A percentile compares a stretch with the other conserved stretches of the same genome.
These are phyloP conservation scores for Rhizopus arrhizus DNA, from an alignment of 371 early-diverging fungal genomes.

Conservation along the genomic window DNA sequence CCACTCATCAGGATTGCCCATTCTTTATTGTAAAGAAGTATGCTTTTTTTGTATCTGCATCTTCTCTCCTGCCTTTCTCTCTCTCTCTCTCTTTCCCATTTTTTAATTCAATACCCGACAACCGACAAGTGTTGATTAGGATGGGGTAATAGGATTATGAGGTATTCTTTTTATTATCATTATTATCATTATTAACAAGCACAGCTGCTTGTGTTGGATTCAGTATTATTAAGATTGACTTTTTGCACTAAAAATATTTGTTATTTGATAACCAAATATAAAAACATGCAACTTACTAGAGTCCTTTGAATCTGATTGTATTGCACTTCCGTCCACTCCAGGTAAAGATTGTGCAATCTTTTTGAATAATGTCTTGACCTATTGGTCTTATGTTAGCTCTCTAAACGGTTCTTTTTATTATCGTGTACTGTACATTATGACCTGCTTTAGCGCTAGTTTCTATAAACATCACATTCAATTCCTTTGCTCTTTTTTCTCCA, in stretches of 20 bases:
- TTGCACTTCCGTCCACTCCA: slow-evolving; percentile 70
- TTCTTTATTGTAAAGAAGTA: slow-evolving; percentile 13
- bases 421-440: slow-evolving; percentile 68
- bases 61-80: background rate
- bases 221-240: slow-evolving; percentile 30
- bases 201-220: slow-evolving; percentile 31
- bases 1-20: slow-evolving; percentile 71
- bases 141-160: too few relatives aligned
- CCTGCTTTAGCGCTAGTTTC: slow-evolving; percentile 97
- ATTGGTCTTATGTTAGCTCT: background rate
- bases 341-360: slow-evolving; percentile 94
- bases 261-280: background rate
- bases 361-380: slow-evolving; percentile 85
- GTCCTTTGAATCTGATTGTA: slow-evolving; percentile 37
- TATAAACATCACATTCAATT: slow-evolving; percentile 91
- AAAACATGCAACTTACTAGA: slow-evolving; percentile 20
- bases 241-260: slow-evolving; percentile 29
- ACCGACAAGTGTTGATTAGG: too few relatives aligned
- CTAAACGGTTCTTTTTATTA: background rate
- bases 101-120: background rate
- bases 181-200: slow-evolving; percentile 25
- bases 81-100: background rate
- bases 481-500: slow-evolving; percentile 91
- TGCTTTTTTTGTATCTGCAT: too few relatives aligned
- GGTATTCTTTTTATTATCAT: too few relatives aligned